phyloP scores from a whole-genome alignment of 208 protist genomes.

The Leishmania tropica region DNA sequence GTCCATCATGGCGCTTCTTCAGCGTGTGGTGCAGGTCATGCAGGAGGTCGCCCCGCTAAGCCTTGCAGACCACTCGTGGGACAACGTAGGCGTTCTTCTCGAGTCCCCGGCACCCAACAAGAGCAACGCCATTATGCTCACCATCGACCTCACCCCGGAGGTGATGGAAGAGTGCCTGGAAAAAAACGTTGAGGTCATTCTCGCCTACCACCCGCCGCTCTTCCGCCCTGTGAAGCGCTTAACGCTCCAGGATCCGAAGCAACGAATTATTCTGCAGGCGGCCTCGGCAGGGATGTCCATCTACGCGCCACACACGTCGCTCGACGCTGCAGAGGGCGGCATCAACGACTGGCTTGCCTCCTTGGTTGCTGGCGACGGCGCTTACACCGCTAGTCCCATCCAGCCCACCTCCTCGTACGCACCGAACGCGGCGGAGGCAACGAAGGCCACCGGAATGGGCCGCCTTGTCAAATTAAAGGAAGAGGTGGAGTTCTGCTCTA shows the following conservation, averaged over 20 bases:
- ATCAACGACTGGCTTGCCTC: slow-evolving; percentile 94
- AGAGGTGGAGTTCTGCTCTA: slow-evolving; percentile 34
- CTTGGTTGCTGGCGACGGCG: slow-evolving; percentile 38
- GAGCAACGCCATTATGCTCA: slow-evolving; percentile 72
- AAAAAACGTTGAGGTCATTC: slow-evolving; percentile 70
- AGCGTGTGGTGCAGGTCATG: slow-evolving; percentile 69
- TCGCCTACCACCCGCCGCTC: slow-evolving; percentile 93
- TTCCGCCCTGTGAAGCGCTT: slow-evolving; percentile 87
- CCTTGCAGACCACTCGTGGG: slow-evolving; percentile 91
- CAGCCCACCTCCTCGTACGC: slow-evolving; percentile 41
- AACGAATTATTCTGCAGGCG: slow-evolving; percentile 69
- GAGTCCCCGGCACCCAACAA: slow-evolving; percentile 70
- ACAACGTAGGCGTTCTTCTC: slow-evolving; percentile 95
- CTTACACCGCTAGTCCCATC: slow-evolving; percentile 39
- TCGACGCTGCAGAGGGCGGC: slow-evolving; percentile 79
- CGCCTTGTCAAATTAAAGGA: slow-evolving; percentile 55
- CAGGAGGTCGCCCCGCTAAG: slow-evolving; percentile 80
- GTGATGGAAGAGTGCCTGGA: slow-evolving; percentile 89
- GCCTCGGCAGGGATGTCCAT: slow-evolving; percentile 84
- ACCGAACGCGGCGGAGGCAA: slow-evolving; percentile 27
- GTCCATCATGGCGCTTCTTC: slow-evolving; percentile 47
- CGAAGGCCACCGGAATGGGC: slow-evolving; percentile 49
- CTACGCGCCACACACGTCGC: slow-evolving; percentile 93
- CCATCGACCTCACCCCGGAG: slow-evolving; percentile 90
- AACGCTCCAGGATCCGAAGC: slow-evolving; percentile 66